Percentiles rank a stretch among this genome's conserved stretches.
Conservation (phyloP, 306 rosid genomes). For the Fagus crenata region DNA sequence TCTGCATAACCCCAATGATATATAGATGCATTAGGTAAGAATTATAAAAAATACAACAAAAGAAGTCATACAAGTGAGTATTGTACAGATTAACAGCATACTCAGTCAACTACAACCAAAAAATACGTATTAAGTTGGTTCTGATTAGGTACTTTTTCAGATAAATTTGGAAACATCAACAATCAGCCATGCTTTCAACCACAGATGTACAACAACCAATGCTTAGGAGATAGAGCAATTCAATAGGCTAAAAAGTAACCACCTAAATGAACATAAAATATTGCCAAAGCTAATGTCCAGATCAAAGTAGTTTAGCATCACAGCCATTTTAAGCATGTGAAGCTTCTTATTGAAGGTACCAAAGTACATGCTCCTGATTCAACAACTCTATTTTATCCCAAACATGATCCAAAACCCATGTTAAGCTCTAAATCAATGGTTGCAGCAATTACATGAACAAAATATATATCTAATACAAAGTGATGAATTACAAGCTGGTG, state of each 20-base stretch:
- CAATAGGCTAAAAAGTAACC: not conserved
- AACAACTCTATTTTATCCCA: not conserved
- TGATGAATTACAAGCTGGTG: not conserved
- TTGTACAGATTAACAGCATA: too few relatives aligned
- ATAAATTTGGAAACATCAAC: not conserved
- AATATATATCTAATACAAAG: not conserved
- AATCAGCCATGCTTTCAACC: not conserved
- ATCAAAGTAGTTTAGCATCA: not conserved
- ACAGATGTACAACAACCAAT: not conserved
- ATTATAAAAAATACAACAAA: not conserved
- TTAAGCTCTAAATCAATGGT: not conserved
- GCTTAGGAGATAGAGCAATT: not conserved
- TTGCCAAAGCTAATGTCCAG: not conserved
- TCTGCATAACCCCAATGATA: conserved; percentile 37
- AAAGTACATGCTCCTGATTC: not conserved
- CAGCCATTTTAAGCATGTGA: not conserved
- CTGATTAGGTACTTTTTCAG: not conserved
- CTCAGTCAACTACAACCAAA: not conserved
- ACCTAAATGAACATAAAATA: not conserved
- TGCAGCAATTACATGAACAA: not conserved
- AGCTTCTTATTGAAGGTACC: not conserved
- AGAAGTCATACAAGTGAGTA: too few relatives aligned
- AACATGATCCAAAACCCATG: not conserved
- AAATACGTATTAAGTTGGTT: not conserved
- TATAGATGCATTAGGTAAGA: not conserved